Evolutionary conservation across 345 rosid genomes (phyloP).

Genomic region (Lagerstroemia speciosa): DNA sequence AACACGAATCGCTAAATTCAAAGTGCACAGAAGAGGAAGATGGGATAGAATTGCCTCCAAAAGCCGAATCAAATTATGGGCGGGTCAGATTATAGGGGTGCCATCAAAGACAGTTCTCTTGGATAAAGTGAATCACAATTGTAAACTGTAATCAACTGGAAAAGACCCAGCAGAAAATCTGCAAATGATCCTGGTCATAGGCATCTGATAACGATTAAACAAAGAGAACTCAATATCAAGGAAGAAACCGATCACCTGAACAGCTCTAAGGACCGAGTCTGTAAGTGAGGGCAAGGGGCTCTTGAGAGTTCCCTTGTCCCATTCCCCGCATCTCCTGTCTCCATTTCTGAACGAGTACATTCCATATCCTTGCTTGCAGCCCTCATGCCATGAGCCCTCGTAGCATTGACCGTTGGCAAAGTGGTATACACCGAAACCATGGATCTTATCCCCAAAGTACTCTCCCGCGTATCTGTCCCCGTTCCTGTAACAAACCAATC

Average conservation of each 20-base stretch:
- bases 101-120: neutral
- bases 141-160: neutral
- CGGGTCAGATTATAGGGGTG: too few relatives aligned
- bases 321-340: constrained; percentile 63
- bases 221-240: neutral
- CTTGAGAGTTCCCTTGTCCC: constrained; percentile 61
- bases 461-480: constrained; percentile 93
- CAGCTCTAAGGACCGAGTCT: constrained; percentile 42
- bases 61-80: neutral
- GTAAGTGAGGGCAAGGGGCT: constrained; percentile 32
- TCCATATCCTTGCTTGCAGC: constrained; percentile 84
- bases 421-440: constrained; percentile 85
- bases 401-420: constrained; percentile 86
- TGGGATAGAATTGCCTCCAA: neutral
- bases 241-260: constrained; percentile 39
- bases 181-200: neutral
- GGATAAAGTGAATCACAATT: too few relatives aligned
- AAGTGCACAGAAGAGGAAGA: neutral
- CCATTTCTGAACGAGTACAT: constrained; percentile 66
- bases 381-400: constrained; percentile 98
- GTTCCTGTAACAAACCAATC: constrained; percentile 45
- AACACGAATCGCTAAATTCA: constrained; percentile 5
- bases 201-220: neutral
- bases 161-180: neutral
- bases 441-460: constrained; percentile 86